A percentile compares a stretch with the other conserved stretches of the same genome.
phyloP scores from a whole-genome alignment of 768 basidiomycete genomes.

The Psilocybe cubensis region DNA sequence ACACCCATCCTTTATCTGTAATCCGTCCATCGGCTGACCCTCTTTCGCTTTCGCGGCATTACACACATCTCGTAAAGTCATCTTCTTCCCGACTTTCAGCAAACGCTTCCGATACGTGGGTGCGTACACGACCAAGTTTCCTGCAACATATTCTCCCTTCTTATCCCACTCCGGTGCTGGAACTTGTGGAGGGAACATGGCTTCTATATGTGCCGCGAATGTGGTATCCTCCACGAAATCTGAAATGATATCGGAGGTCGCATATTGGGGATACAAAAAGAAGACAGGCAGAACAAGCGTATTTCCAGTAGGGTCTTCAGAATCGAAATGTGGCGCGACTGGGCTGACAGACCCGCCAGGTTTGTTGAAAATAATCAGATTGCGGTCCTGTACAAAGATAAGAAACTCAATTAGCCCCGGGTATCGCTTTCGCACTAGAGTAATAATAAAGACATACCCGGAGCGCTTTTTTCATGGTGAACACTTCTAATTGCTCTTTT shows the following conservation, averaged over 20 bases:
- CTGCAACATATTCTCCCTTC: conserved; percentile 64
- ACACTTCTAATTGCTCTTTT: conserved; percentile 55
- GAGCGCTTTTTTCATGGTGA: conserved; percentile 60
- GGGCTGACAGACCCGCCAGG: conserved; percentile 57
- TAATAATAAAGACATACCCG: conserved; percentile 48
- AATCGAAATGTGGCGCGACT: conserved; percentile 67
- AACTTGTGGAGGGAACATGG: conserved; percentile 81
- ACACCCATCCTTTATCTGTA: conserved; percentile 84
- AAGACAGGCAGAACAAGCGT: conserved; percentile 86
- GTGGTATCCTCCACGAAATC: conserved; percentile 86
- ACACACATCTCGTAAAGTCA: conserved; percentile 82
- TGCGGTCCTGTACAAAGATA: conserved; percentile 61
- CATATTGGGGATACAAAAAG: conserved; percentile 91
- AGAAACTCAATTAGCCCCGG: conserved; percentile 1
- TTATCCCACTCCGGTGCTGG: conserved; percentile 78
- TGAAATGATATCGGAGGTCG: conserved; percentile 87
- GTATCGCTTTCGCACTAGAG: neutral
- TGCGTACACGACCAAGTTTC: conserved; percentile 79
- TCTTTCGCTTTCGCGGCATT: conserved; percentile 61
- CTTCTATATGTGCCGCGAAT: conserved; percentile 73
- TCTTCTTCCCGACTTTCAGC: conserved; percentile 90
- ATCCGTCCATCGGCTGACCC: conserved; percentile 69
- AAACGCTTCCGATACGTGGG: conserved; percentile 76
- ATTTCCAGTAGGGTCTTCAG: conserved; percentile 58
- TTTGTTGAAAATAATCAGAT: conserved; percentile 60